Evolutionary conservation across 345 rosid genomes (phyloP).

Genomic region (Sisymbrium irio): DNA sequence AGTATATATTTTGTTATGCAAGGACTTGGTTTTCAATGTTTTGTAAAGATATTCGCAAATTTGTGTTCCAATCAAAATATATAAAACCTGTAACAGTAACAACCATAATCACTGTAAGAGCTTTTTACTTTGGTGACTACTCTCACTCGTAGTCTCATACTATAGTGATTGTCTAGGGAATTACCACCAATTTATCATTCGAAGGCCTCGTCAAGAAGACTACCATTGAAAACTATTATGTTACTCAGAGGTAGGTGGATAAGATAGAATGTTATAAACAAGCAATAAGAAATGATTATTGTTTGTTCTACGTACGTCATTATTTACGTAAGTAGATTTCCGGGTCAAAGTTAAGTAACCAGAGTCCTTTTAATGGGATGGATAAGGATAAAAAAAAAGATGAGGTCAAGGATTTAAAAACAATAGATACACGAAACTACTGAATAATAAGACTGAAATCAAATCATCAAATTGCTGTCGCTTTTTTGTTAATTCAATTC

Average conservation of each 20-base stretch:
- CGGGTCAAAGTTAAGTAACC: not conserved
- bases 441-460: not conserved
- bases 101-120: not conserved
- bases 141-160: no score
- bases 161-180: not conserved
- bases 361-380: not conserved
- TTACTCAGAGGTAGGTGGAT: not conserved
- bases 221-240: not conserved
- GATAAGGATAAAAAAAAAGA: not conserved
- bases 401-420: not conserved
- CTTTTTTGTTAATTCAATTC: not conserved
- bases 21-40: not conserved
- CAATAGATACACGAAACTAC: not conserved
- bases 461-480: not conserved
- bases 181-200: not conserved
- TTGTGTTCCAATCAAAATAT: not conserved
- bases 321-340: not conserved
- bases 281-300: not conserved
- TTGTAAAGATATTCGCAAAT: not conserved
- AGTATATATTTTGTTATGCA: conserved; percentile 3
- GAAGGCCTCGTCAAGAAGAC: not conserved
- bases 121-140: no score
- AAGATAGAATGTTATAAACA: not conserved
- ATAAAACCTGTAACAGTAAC: not conserved
- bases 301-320: not conserved